Evolutionary conservation across 495 filamentous ascomycete species (phyloP), one percentile per base, ranked within the genome.

Genomic region (Durotheca rogersii): DNA sequence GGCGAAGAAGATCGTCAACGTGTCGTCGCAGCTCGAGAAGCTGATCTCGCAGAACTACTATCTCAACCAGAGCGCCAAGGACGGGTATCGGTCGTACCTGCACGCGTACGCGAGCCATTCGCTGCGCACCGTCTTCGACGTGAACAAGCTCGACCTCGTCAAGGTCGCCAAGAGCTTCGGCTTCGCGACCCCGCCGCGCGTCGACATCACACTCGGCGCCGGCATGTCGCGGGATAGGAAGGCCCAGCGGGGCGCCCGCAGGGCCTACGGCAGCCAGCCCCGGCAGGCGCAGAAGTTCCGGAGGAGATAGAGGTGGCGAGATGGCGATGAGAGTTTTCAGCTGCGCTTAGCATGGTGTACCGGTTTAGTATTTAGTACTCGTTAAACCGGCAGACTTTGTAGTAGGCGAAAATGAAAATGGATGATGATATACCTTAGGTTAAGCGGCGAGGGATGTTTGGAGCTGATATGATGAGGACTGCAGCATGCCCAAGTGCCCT

Each of bases 131-230:
- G 87, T 96, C 25, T 98, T 95, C 63, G 90, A 98, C 65, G 83
- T 98, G 19, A 75, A 96, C 64, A 93, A 94, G 67, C 78, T 98
- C 6, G 93, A 98, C 68, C 77, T 97, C 25, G 79, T 86, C 51
- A 96, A 95, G 74, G 86, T 98, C 11, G 90, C 93, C 37, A 95
- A 92, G 79, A 81, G 86, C 37, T 98, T 96, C 62, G 93, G 93
- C 0, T 98, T 98, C 67, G 64, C 78, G 3, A 81, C 85, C 0
- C 92, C 93, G n/a, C 93, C 93, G 7, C 79, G 89, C 35, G 86
- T 98, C 20, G 93, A 98, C 67, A 86, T 97, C 59, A 83, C 82
- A 23, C 71, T 98, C 20, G 90, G 91, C 0, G 83, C 91, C 5
- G 90, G 92, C 56, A 82, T 97, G 84, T 81, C 81, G 47, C 74